These are phyloP conservation scores for Scutellaria barbata DNA, from an alignment of 257 asterid genomes.

Conservation along the genomic window DNA sequence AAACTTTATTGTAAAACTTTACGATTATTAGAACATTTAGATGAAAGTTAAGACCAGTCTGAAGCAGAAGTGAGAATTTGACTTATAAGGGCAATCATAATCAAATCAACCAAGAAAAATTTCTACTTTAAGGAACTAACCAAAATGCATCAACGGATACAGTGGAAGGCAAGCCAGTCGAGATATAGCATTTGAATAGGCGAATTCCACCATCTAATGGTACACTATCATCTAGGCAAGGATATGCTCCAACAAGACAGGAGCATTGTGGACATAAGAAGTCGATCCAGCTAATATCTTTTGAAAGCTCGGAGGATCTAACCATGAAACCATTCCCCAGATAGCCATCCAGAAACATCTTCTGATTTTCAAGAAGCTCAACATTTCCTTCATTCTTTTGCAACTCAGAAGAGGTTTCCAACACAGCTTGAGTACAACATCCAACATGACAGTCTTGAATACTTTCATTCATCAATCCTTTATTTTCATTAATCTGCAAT, in stretches of 20 bases:
- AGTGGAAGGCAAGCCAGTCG: slow-evolving; percentile 56
- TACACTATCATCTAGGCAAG: slow-evolving; percentile 56
- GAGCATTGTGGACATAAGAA: slow-evolving; percentile 79
- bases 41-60: background rate
- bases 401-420: slow-evolving; percentile 41
- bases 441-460: slow-evolving; percentile 32
- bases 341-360: slow-evolving; percentile 77
- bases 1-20: too few relatives aligned
- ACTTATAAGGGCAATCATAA: background rate
- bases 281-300: slow-evolving; percentile 69
- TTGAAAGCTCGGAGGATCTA: slow-evolving; percentile 70
- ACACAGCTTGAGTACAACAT: slow-evolving; percentile 46
- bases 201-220: slow-evolving; percentile 87
- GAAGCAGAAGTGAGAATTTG: background rate
- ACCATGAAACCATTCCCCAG: slow-evolving; percentile 85
- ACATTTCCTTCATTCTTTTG: slow-evolving; percentile 36
- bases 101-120: slow-evolving; percentile 6
- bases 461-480: slow-evolving; percentile 30
- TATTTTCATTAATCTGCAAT: slow-evolving; percentile 44
- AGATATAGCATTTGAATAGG: slow-evolving; percentile 70
- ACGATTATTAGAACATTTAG: background rate
- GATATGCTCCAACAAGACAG: slow-evolving; percentile 80
- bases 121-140: slow-evolving; percentile 43
- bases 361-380: slow-evolving; percentile 73
- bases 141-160: slow-evolving; percentile 63